Evolutionary conservation across 352 stramenopile genomes (phyloP).

Genomic region (Plasmopara muralis): DNA sequence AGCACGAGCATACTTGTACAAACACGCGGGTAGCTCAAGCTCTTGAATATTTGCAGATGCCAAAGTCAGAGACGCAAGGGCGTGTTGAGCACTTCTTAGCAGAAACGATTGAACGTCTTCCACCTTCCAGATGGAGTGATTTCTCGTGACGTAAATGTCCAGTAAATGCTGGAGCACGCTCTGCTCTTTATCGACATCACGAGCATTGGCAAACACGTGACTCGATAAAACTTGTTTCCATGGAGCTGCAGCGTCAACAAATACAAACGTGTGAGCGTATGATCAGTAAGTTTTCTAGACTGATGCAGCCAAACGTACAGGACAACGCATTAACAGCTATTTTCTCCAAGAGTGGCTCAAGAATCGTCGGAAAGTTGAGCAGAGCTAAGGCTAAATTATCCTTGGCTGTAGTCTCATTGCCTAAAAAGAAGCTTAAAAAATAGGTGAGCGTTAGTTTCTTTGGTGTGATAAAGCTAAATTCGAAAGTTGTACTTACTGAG

Average conservation of each 20-base stretch:
- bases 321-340: conserved; percentile 55
- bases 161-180: conserved; percentile 58
- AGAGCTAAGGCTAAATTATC: conserved; percentile 52
- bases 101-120: conserved; percentile 71
- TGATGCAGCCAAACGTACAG: conserved; percentile 20
- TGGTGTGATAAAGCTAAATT: neutral
- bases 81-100: conserved; percentile 54
- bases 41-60: conserved; percentile 47
- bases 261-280: neutral
- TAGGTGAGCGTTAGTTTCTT: neutral
- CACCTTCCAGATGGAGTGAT: conserved; percentile 78
- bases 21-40: conserved; percentile 39
- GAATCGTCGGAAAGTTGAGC: conserved; percentile 58
- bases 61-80: conserved; percentile 46
- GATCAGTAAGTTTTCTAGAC: too few species aligned
- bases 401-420: conserved; percentile 49
- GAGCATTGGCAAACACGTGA: conserved; percentile 73
- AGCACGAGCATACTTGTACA: conserved; percentile 72
- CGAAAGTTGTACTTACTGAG: conserved; percentile 36
- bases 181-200: conserved; percentile 36
- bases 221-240: conserved; percentile 71
- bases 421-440: conserved; percentile 49
- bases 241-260: conserved; percentile 25
- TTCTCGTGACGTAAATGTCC: conserved; percentile 75
- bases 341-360: conserved; percentile 72